phyloP scores from a whole-genome alignment of 192 early-diverging fungal genomes.

The Coemansia sp. region DNA sequence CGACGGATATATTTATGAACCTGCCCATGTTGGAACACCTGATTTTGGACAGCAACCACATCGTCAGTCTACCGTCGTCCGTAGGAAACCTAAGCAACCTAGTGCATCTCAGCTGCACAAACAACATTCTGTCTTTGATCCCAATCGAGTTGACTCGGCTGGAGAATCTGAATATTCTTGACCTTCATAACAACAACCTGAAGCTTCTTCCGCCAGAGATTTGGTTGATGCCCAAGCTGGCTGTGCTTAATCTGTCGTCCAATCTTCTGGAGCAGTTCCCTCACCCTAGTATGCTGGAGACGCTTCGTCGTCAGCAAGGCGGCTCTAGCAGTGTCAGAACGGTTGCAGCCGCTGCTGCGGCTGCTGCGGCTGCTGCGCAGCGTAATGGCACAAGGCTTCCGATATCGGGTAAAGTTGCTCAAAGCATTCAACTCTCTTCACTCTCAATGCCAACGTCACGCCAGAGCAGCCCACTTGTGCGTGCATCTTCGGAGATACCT shows the following conservation, averaged over 20 bases:
- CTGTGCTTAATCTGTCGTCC: constrained; percentile 73
- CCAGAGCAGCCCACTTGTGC: constrained; percentile 40
- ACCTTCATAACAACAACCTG: constrained; percentile 78
- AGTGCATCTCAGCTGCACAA: constrained; percentile 60
- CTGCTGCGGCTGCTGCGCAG: constrained; percentile 53
- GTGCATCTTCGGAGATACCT: constrained; percentile 28
- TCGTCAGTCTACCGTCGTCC: constrained; percentile 64
- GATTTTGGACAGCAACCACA: constrained; percentile 68
- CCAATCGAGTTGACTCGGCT: constrained; percentile 71
- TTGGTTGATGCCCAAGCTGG: constrained; percentile 71
- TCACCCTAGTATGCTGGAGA: constrained; percentile 62
- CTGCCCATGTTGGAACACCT: constrained; percentile 60
- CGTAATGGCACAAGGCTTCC: constrained; percentile 35
- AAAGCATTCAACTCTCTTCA: constrained; percentile 27
- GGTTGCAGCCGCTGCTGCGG: constrained; percentile 46
- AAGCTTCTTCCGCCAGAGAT: constrained; percentile 72
- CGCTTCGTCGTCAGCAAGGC: constrained; percentile 48
- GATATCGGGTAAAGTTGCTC: constrained; percentile 16
- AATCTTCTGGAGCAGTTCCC: constrained; percentile 83
- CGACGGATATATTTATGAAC: constrained; percentile 61
- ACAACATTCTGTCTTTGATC: constrained; percentile 67
- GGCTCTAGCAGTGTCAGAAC: constrained; percentile 47
- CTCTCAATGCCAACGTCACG: constrained; percentile 33
- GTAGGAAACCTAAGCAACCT: constrained; percentile 60
- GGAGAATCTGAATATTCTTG: constrained; percentile 61